Percentiles rank a stretch among this genome's conserved stretches.
These are phyloP conservation scores for Lentinus tigrinus DNA, from an alignment of 768 basidiomycete genomes.

Conservation along the genomic window DNA sequence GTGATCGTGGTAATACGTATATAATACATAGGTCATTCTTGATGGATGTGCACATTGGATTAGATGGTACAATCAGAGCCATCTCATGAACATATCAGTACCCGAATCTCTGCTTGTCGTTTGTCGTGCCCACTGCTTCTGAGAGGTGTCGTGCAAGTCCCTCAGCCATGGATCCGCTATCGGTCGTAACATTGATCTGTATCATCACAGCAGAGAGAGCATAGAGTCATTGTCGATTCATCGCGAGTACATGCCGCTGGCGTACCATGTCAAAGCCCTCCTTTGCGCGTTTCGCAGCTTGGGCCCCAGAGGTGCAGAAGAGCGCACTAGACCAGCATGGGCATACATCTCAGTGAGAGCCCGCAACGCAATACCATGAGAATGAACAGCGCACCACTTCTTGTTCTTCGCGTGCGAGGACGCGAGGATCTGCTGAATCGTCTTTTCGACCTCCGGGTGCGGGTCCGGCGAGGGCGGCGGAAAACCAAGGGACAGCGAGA, in stretches of 20 bases:
- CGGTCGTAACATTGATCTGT: slow-evolving; percentile 51
- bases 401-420: slow-evolving; percentile 53
- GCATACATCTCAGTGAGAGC: not conserved
- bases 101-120: slow-evolving; percentile 4
- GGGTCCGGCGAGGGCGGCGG: slow-evolving; percentile 63
- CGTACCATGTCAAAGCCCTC: slow-evolving; percentile 53
- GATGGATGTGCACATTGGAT: not conserved
- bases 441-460: slow-evolving; percentile 59
- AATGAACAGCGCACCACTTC: slow-evolving; percentile 50
- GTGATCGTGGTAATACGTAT: too few species aligned
- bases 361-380: not conserved
- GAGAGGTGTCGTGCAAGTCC: slow-evolving; percentile 19
- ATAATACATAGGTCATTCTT: not conserved
- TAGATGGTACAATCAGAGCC: too few species aligned
- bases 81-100: too few species aligned
- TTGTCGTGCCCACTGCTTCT: slow-evolving; percentile 18
- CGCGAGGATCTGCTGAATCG: slow-evolving; percentile 53
- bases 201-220: not conserved
- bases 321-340: slow-evolving; percentile 36
- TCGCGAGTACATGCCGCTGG: not conserved
- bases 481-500: slow-evolving; percentile 62
- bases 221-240: not conserved
- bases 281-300: slow-evolving; percentile 41
- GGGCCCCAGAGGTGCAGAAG: slow-evolving; percentile 45
- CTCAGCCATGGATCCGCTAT: slow-evolving; percentile 44